Conservation (phyloP, 306 rosid genomes). For the Cucumis cinereus region DNA sequence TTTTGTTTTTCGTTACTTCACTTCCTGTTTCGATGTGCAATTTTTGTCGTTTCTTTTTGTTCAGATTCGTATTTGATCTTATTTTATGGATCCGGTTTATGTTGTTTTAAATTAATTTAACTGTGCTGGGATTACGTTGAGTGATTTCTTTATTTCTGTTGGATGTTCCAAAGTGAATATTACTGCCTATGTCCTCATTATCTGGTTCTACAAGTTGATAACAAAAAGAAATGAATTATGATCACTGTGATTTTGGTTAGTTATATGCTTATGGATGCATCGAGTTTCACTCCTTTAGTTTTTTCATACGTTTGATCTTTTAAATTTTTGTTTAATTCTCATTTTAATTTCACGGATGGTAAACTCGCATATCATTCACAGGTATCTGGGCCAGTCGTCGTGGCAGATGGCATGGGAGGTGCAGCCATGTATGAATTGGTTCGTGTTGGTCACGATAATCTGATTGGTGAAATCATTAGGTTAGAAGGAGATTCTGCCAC, state of each 20-base stretch:
- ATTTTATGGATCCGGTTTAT: not conserved
- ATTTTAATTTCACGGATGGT: not conserved
- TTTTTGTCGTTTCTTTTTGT: not conserved
- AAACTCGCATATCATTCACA: constrained; percentile 14
- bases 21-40: not conserved
- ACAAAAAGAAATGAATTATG: not conserved
- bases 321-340: not conserved
- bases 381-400: constrained; percentile 99
- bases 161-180: not conserved
- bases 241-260: too few relatives aligned
- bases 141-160: not conserved
- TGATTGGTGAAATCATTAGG: constrained; percentile 97
- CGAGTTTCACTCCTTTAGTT: not conserved
- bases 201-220: not conserved
- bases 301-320: not conserved
- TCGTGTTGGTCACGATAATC: constrained; percentile 84
- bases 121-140: not conserved
- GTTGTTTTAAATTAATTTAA: not conserved
- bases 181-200: not conserved
- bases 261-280: not conserved
- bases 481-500: constrained; percentile 97
- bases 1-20: not conserved
- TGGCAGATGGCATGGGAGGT: constrained; percentile 99
- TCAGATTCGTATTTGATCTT: not conserved
- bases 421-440: constrained; percentile 99